Evolutionary conservation across 768 basidiomycete species (phyloP).

Genomic region (Galerina marginata): DNA sequence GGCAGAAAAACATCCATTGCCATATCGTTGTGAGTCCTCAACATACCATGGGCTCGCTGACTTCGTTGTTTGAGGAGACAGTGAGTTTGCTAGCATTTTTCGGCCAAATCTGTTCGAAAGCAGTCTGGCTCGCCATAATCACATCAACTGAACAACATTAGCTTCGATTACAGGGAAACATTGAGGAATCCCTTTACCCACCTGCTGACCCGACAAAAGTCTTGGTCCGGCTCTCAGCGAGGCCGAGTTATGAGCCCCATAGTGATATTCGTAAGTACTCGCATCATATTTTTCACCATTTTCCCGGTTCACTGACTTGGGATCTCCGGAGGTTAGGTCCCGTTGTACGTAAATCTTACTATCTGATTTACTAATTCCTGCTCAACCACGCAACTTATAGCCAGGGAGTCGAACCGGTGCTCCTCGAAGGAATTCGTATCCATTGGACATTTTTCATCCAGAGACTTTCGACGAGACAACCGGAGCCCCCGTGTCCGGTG

Average conservation of each 20-base stretch:
- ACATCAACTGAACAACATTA: constrained; percentile 29
- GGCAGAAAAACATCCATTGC: constrained; percentile 58
- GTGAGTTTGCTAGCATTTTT: constrained; percentile 34
- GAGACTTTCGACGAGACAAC: constrained; percentile 19
- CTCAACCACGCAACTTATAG: neutral
- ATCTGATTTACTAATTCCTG: neutral
- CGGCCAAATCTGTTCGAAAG: constrained; percentile 17
- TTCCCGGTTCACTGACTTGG: constrained; percentile 14
- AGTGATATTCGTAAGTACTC: constrained; percentile 32
- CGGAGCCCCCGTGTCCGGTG: constrained; percentile 20
- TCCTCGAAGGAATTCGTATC: constrained; percentile 43
- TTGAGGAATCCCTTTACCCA: constrained; percentile 50
- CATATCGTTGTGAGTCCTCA: constrained; percentile 59
- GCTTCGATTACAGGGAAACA: constrained; percentile 44
- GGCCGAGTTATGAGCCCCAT: constrained; percentile 25
- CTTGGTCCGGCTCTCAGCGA: constrained; percentile 50
- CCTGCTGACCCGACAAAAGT: constrained; percentile 39
- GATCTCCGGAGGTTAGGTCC: constrained; percentile 22
- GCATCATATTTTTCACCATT: neutral
- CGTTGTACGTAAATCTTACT: constrained; percentile 39
- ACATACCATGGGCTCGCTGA: constrained; percentile 51
- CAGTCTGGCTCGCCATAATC: constrained; percentile 17
- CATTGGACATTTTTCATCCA: constrained; percentile 31
- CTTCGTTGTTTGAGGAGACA: constrained; percentile 52
- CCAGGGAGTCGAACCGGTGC: constrained; percentile 14